Base-by-base conservation (phyloP, 768 basidiomycete species). In the Mycena latifolia region DNA sequence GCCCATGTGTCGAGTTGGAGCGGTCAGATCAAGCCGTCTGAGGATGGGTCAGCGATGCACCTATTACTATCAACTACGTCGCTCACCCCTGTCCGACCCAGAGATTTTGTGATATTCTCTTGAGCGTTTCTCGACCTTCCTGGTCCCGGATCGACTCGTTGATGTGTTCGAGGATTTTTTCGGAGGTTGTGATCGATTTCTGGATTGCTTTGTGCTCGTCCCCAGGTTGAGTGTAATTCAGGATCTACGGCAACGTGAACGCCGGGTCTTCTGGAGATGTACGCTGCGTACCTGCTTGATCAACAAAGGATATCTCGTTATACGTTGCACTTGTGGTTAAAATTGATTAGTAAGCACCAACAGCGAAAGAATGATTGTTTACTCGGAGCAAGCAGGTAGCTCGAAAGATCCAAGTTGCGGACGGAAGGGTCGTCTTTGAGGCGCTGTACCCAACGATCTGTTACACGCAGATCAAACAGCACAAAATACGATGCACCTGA, bases 341-440 rank as follows among this genome's bases (percentile, higher is more conserved):
- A 37, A 43, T 45, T 29, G 22, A 72, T 45, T 14, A 50, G n/a
- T 29, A 22, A 53, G 33, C 39, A 41, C 7, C 1, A 29, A 20
- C 17, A 20, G 27, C 22, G 24, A 25, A 24, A 18, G 25, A 27
- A 65, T 63, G 10, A 46, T 59, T 2, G 80, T 89, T 71, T 77
- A 96, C 95, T 97, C 0, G 96, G 96, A n/a, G 89, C 90, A 12
- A 98, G 86, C 37, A 98, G 79, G 76, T 96, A 98, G 71, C 94
- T 95, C 1, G 96, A 94, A 24, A 98, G 77, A 72, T 98, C 96
- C 15, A 98, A 78, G 71, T 90, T 95, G 52, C 96, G 85, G 4
- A 89, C 89, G 2, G 86, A 78, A 0, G 94, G 91, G 58, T 92
- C 90, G 65, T 95, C 92, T 57, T 94, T 87, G 27, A 96, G 84